These are phyloP conservation scores for Pseudozyma pruni DNA, from an alignment of 1,284 basidiomycete genomes.

Conservation along the genomic window DNA sequence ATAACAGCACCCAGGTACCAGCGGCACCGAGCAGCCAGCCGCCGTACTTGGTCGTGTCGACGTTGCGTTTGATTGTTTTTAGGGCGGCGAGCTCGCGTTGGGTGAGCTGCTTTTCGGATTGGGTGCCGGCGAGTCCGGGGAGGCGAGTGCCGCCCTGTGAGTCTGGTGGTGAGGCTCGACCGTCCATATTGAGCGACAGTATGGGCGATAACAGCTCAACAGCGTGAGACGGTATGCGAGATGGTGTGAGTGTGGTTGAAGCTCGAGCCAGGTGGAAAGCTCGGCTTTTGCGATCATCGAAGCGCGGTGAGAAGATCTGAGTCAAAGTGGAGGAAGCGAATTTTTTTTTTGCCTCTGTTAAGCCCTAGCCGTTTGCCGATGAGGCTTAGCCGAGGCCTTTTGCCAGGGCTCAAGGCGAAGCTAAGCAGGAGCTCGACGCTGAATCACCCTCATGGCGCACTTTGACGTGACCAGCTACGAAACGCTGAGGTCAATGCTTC, in stretches of 20 bases:
- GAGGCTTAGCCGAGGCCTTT: neutral
- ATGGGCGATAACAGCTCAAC: too few relatives aligned
- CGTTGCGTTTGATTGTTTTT: conserved; percentile 41
- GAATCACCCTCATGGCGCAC: conserved; percentile 37
- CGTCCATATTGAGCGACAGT: too few relatives aligned
- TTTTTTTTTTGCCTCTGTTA: neutral
- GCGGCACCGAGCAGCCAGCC: conserved; percentile 47
- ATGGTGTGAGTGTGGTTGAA: too few relatives aligned
- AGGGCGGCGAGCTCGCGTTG: conserved; percentile 43
- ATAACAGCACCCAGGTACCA: conserved; percentile 19
- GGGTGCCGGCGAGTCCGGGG: conserved; percentile 33
- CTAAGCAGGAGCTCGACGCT: conserved; percentile 9
- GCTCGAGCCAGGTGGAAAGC: too few relatives aligned
- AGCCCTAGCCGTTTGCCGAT: too few relatives aligned
- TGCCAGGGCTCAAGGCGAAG: neutral
- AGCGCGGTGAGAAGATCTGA: too few relatives aligned
- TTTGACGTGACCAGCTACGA: conserved; percentile 17
- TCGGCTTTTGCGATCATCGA: too few relatives aligned
- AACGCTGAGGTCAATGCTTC: neutral
- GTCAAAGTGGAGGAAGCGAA: neutral
- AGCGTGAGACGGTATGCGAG: too few relatives aligned
- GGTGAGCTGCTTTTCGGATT: conserved; percentile 44
- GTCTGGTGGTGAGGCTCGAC: neutral
- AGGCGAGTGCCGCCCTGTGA: conserved; percentile 15
- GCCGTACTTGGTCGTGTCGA: conserved; percentile 40